Base-by-base conservation (phyloP, 148 eudicot species). In the Rhododendron vialii region DNA sequence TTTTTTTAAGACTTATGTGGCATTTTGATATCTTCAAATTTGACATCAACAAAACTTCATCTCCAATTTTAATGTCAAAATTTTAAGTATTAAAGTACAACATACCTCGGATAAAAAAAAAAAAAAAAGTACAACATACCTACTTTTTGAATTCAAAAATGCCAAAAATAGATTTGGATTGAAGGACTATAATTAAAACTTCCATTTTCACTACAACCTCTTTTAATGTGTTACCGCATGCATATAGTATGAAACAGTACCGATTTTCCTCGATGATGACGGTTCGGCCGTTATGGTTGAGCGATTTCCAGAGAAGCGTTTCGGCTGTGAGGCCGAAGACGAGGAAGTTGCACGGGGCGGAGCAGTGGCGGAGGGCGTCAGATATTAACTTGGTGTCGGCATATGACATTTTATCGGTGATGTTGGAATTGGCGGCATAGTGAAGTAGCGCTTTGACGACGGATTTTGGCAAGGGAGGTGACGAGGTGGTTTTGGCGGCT, bases 271-370 rank as follows among this genome's bases (percentile, higher is more conserved):
- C 98, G 45, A 95, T 92, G 87, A 93, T 92, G 22, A 94, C 96
- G 26, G 98, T 95, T 24, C 95, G 84, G 6, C 96, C 96, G 63
- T 91, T 84, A 83, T 86, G 91, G 84, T 95, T 95, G 20, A 95
- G 95, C 26, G 98, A 90, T 73, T 88, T 89, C 98, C 98, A 95
- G 43, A 95, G 93, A 18, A 93, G 92, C 45, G 93, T 92, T 69
- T 95, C 98, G 30, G 84, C 92, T 30, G 98, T 93, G n/a, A 95
- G 87, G 59, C 98, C 98, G 82, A 95, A 95, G 22, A 95, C 87
- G 0, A 95, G 90, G 83, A 95, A 89, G n/a, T 94, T 95, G 78
- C 98, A 95, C 1, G 95, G 98, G 10, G 92, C 30, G 0, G 89
- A 69, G 84, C 98, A 95, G 82, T 91, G 90, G 28, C 89, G 87